A percentile compares a stretch with the other conserved stretches of the same genome.
phyloP scores from a whole-genome alignment of 2,329 filamentous ascomycete species.

The Colletotrichum echinochloae region DNA sequence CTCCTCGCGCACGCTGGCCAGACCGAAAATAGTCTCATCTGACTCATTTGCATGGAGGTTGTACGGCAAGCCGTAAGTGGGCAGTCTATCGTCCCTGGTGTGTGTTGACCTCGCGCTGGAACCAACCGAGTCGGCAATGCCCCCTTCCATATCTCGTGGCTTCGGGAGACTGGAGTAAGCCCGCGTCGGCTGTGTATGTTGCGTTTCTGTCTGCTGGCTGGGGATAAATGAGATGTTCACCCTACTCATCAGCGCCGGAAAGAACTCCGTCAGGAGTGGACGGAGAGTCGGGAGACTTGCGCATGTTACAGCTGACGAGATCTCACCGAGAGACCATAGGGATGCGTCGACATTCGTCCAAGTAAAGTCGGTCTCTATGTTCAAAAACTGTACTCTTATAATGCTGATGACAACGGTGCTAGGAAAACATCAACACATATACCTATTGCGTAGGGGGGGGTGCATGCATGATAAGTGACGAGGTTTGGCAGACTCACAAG shows the following conservation, averaged over 20 bases:
- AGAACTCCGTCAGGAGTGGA: conserved; percentile 41
- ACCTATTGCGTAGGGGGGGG: background rate
- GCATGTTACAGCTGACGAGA: conserved; percentile 43
- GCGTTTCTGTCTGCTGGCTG: conserved; percentile 29
- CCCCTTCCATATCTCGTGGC: conserved; percentile 24
- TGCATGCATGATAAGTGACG: background rate
- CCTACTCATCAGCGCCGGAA: conserved; percentile 29
- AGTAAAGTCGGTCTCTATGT: conserved; percentile 41
- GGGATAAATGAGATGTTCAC: conserved; percentile 31
- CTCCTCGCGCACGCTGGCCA: conserved; percentile 32
- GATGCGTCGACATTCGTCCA: conserved; percentile 45
- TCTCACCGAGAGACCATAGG: conserved; percentile 44
- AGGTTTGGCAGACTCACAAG: conserved; percentile 42
- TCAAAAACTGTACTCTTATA: conserved; percentile 43
- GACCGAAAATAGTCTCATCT: conserved; percentile 24
- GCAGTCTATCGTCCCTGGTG: conserved; percentile 13
- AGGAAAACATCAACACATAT: background rate
- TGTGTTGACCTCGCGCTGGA: conserved; percentile 26
- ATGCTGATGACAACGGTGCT: conserved; percentile 45
- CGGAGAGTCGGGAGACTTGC: conserved; percentile 44
- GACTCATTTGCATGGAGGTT: conserved; percentile 25
- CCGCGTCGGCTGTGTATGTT: conserved; percentile 6
- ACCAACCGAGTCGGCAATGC: background rate
- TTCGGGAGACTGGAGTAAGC: conserved; percentile 20
- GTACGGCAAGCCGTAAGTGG: conserved; percentile 5